Evolutionary conservation across 768 basidiomycete genomes (phyloP).

Genomic region (Trametes cubensis): DNA sequence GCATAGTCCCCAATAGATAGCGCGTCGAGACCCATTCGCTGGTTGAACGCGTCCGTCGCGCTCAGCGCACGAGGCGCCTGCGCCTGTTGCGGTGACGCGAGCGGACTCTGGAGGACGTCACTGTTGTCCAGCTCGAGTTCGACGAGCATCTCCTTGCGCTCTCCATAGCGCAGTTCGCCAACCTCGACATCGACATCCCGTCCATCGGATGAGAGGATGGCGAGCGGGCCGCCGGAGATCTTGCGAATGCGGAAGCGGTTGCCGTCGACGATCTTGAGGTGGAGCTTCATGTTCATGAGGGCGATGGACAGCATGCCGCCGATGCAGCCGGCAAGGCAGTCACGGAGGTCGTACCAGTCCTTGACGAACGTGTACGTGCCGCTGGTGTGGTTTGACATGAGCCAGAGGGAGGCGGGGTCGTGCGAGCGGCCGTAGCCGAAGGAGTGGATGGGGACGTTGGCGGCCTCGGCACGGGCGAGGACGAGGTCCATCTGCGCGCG

Average conservation of each 20-base stretch:
- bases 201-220: conserved; percentile 89
- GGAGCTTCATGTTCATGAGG: conserved; percentile 89
- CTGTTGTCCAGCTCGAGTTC: conserved; percentile 91
- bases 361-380: conserved; percentile 98
- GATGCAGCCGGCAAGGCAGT: conserved; percentile 90
- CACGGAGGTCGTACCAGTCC: conserved; percentile 95
- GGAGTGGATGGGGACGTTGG: conserved; percentile 94
- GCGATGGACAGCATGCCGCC: conserved; percentile 98
- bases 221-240: conserved; percentile 86
- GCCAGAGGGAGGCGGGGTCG: conserved; percentile 97
- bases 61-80: conserved; percentile 48
- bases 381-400: conserved; percentile 97
- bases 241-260: conserved; percentile 93
- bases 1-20: conserved; percentile 69
- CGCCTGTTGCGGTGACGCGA: conserved; percentile 19
- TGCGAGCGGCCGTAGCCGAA: conserved; percentile 97
- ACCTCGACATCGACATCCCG: conserved; percentile 95
- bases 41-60: conserved; percentile 89
- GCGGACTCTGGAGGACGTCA: conserved; percentile 40
- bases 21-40: conserved; percentile 80
- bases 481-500: conserved; percentile 98
- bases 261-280: conserved; percentile 90
- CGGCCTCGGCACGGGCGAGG: conserved; percentile 94
- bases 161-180: conserved; percentile 93
- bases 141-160: conserved; percentile 95